A percentile compares a stretch with the other conserved stretches of the same genome.
These are phyloP conservation scores for Gloeopeniophorella convolvens DNA, from an alignment of 768 basidiomycete species.

Conservation along the genomic window DNA sequence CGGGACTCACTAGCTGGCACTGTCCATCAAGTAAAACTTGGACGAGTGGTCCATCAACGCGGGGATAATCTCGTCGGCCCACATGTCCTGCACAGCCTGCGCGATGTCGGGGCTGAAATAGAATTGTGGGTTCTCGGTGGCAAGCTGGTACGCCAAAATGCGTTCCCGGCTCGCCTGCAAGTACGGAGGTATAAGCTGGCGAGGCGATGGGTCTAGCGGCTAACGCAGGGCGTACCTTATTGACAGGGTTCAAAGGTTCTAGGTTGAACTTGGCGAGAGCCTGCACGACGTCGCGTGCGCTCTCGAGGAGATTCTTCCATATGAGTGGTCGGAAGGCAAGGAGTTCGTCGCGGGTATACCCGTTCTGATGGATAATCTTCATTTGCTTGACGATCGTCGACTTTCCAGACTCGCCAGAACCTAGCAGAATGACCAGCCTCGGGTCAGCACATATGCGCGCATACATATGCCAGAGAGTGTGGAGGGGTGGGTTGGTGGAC, in stretches of 20 bases:
- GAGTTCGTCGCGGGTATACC: constrained; percentile 75
- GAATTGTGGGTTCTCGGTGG: constrained; percentile 35
- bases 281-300: constrained; percentile 76
- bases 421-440: constrained; percentile 39
- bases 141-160: constrained; percentile 49
- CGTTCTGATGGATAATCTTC: constrained; percentile 96
- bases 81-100: constrained; percentile 58
- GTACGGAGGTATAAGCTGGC: constrained; percentile 11
- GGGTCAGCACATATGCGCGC: neutral
- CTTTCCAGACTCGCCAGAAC: constrained; percentile 93
- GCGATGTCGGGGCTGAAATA: constrained; percentile 55
- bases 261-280: constrained; percentile 84
- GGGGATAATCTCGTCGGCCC: constrained; percentile 57
- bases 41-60: constrained; percentile 49
- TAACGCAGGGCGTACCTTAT: constrained; percentile 38
- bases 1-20: constrained; percentile 72
- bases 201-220: constrained; percentile 15
- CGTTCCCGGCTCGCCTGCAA: constrained; percentile 44
- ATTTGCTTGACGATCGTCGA: constrained; percentile 97
- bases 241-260: constrained; percentile 62
- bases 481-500: no score
- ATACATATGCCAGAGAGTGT: neutral
- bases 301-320: constrained; percentile 83
- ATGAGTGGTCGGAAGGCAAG: constrained; percentile 71
- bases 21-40: constrained; percentile 94